Evolutionary conservation across 1,284 basidiomycete species (phyloP), one percentile per base, ranked within the genome.

Genomic region (Ganoderma leucocontextum): DNA sequence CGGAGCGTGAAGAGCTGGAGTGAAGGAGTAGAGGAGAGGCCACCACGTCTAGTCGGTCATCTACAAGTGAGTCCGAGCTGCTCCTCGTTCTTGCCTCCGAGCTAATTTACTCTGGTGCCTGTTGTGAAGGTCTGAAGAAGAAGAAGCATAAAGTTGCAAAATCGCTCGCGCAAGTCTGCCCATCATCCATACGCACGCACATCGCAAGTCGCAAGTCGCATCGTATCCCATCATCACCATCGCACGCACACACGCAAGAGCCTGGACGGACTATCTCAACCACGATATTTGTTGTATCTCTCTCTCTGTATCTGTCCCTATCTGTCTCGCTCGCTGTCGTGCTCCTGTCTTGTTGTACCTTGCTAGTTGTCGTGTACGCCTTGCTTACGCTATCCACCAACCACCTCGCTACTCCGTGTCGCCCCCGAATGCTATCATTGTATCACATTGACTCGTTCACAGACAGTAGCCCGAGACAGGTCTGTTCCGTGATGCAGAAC

Each of bases 381-480:
- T 5, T 63, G 35, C 59, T 47, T 44, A 53, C 60, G 64, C 49
- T 61, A n/a, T 62, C 41, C 22, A 41, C n/a, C 35, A 41, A 35
- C 7, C 25, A 22, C 7, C n/a, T 58, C 35, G 55, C 19, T 38
- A 38, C 55, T n/a, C 22, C 17, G 39, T 42, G 38, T 47, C 44
- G 59, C n/a, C 17, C 38, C 53, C n/a, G 60, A 66, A 57, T 55
- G 38, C 29, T 42, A 57, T 64, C 38, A 49, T 52, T 39, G 60
- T 66, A 44, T 53, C 29, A n/a, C 49, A 7, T 29, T 49, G 42
- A 62, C 2, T 35, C 17, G 17, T 36, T 53, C 12, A 15, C 52
- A 12, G 29, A 47, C 44, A 47, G n/a, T 10, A 47, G 44, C n/a
- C 44, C 47, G 22, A 25, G 47, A 13, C 22, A 19, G 5, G 47